phyloP scores from a whole-genome alignment of 768 basidiomycete genomes.

The Boletus edulis region DNA sequence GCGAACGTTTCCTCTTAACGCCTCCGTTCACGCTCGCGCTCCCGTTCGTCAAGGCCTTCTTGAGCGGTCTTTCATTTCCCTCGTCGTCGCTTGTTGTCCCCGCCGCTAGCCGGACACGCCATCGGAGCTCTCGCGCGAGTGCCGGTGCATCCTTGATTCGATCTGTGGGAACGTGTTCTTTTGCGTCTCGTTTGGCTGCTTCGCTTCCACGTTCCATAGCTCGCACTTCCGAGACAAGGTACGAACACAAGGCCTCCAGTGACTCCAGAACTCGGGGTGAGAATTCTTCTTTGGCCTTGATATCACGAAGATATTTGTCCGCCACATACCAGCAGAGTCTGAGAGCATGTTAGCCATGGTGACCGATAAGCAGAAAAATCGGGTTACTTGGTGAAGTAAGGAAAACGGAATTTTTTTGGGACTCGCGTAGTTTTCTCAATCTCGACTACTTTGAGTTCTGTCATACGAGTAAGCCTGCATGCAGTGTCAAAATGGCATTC shows the following conservation, averaged over 20 bases:
- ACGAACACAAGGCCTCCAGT: slow-evolving; percentile 66
- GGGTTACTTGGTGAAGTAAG: slow-evolving; percentile 69
- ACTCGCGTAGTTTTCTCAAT: slow-evolving; percentile 94
- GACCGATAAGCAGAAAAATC: slow-evolving; percentile 19
- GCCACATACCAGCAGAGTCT: slow-evolving; percentile 92
- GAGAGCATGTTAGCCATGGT: slow-evolving; percentile 1
- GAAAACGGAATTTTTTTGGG: slow-evolving; percentile 89
- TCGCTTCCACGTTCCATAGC: slow-evolving; percentile 71
- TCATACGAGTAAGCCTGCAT: slow-evolving; percentile 8
- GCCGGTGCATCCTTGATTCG: slow-evolving; percentile 80
- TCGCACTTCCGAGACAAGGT: slow-evolving; percentile 75
- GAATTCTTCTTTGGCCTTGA: slow-evolving; percentile 57
- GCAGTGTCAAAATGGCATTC: background rate
- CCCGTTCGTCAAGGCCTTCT: slow-evolving; percentile 26
- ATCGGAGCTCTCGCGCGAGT: slow-evolving; percentile 79
- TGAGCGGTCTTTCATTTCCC: slow-evolving; percentile 28
- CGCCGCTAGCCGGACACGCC: slow-evolving; percentile 66
- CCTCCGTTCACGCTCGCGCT: slow-evolving; percentile 22
- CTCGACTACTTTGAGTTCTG: slow-evolving; percentile 84
- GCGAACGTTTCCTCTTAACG: slow-evolving; percentile 41
- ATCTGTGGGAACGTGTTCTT: slow-evolving; percentile 79
- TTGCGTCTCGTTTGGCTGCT: slow-evolving; percentile 69
- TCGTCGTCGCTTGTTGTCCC: slow-evolving; percentile 73
- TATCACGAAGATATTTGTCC: slow-evolving; percentile 72
- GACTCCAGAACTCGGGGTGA: slow-evolving; percentile 65